These are phyloP conservation scores for Hygrophorus pudorinus DNA, from an alignment of 768 basidiomycete species.

Conservation along the genomic window DNA sequence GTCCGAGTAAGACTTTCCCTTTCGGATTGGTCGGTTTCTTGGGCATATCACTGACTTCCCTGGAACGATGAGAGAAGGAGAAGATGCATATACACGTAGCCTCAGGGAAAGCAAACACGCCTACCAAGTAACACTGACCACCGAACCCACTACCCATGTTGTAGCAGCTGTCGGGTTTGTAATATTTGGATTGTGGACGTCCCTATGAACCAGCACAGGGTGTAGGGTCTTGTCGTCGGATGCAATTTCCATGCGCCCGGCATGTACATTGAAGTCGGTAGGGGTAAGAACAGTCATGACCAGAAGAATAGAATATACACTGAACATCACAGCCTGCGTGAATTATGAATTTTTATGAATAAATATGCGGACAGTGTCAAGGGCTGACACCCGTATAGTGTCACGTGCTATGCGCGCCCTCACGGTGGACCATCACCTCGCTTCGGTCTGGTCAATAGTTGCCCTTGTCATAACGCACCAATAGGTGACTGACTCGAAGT, in stretches of 20 bases:
- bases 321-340: slow-evolving; percentile 27
- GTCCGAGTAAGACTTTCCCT: slow-evolving; percentile 38
- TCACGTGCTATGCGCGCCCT: neutral
- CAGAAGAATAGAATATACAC: slow-evolving; percentile 15
- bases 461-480: too few relatives aligned
- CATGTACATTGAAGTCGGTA: slow-evolving; percentile 14
- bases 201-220: slow-evolving; percentile 13
- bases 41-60: slow-evolving; percentile 30
- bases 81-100: slow-evolving; percentile 7
- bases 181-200: slow-evolving; percentile 33
- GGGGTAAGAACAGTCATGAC: slow-evolving; percentile 14
- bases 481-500: too few relatives aligned
- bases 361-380: too few relatives aligned
- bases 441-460: too few relatives aligned
- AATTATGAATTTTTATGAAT: too few relatives aligned
- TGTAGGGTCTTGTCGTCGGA: slow-evolving; percentile 13
- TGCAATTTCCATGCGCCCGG: slow-evolving; percentile 20
- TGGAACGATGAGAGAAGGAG: slow-evolving; percentile 11
- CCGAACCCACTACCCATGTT: slow-evolving; percentile 28
- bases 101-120: slow-evolving; percentile 15
- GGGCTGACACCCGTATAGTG: slow-evolving; percentile 12
- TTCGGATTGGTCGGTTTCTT: slow-evolving; percentile 22
- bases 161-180: slow-evolving; percentile 26
- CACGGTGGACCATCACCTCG: too few relatives aligned
- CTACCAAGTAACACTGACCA: slow-evolving; percentile 35